phyloP scores from a whole-genome alignment of 352 stramenopile species.

The Globisporangium acanthophoron region DNA sequence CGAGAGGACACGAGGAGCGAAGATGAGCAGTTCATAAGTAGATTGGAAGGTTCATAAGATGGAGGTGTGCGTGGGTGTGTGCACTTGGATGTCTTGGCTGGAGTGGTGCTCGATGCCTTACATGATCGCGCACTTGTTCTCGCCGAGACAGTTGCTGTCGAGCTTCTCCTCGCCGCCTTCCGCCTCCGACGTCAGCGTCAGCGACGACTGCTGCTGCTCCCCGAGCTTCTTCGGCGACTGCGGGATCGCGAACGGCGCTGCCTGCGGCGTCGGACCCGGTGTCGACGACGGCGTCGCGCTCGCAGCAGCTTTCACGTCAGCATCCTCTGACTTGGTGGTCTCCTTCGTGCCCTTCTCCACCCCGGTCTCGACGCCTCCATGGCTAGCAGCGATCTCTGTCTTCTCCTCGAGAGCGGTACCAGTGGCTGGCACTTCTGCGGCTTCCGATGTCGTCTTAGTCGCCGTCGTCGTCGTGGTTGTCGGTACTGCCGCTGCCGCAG shows the following conservation, averaged over 20 bases:
- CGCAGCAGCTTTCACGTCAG: neutral
- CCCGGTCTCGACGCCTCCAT: neutral
- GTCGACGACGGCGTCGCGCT: neutral
- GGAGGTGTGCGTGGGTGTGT: neutral
- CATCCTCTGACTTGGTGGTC: neutral
- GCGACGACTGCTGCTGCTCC: slow-evolving; percentile 8
- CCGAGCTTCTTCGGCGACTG: slow-evolving; percentile 9
- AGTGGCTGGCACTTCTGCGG: neutral
- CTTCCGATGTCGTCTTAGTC: neutral
- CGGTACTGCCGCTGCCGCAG: too few species aligned
- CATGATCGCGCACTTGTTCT: slow-evolving; percentile 52
- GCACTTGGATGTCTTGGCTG: neutral
- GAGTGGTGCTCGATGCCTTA: slow-evolving; percentile 13
- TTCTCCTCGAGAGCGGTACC: slow-evolving; percentile 11
- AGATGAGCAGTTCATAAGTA: neutral
- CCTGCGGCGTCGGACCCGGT: neutral
- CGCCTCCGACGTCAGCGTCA: slow-evolving; percentile 11
- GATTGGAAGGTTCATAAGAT: neutral
- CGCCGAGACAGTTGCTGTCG: slow-evolving; percentile 30
- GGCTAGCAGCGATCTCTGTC: neutral
- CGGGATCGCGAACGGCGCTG: neutral
- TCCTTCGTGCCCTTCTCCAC: neutral
- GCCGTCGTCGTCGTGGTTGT: neutral
- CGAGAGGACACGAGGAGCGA: neutral
- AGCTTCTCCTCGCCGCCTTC: slow-evolving; percentile 22